Evolutionary conservation across 768 basidiomycete species (phyloP).

Genomic region (Auricularia cornea): DNA sequence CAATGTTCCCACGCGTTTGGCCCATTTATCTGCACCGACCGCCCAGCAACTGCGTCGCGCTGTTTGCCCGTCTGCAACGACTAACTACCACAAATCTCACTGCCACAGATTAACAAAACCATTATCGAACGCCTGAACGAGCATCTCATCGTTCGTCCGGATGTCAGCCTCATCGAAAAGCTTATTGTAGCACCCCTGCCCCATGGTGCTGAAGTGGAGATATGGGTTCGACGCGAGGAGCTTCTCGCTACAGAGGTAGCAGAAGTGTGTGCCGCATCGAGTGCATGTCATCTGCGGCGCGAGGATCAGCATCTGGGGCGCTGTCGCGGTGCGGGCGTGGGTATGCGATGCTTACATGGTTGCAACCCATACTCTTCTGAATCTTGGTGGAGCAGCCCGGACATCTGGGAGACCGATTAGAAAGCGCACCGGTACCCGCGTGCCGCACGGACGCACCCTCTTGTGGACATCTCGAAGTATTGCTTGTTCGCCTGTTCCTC

Average conservation of each 20-base stretch:
- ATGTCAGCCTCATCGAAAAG: conserved; percentile 50
- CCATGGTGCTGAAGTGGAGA: conserved; percentile 53
- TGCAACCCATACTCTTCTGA: conserved; percentile 75
- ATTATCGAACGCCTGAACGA: neutral
- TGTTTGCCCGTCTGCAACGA: neutral
- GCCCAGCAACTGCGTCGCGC: too few species aligned
- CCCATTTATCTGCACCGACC: neutral
- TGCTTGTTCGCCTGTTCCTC: conserved; percentile 68
- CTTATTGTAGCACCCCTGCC: conserved; percentile 49
- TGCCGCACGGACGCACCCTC: conserved; percentile 23
- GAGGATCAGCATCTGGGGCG: neutral
- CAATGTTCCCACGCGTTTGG: neutral
- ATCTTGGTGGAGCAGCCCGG: conserved; percentile 67
- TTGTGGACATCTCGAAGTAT: conserved; percentile 66
- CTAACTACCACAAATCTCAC: neutral
- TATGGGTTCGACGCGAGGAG: conserved; percentile 50
- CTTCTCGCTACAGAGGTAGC: conserved; percentile 64
- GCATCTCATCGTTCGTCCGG: neutral
- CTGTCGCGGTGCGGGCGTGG: neutral
- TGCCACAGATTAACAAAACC: neutral
- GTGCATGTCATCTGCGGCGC: conserved; percentile 60
- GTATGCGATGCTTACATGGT: conserved; percentile 55
- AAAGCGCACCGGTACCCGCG: neutral
- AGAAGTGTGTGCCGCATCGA: conserved; percentile 72
- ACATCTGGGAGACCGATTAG: conserved; percentile 26